These are phyloP conservation scores for Sclerotinia nivalis DNA, from an alignment of 2,329 filamentous ascomycete species.

Conservation along the genomic window DNA sequence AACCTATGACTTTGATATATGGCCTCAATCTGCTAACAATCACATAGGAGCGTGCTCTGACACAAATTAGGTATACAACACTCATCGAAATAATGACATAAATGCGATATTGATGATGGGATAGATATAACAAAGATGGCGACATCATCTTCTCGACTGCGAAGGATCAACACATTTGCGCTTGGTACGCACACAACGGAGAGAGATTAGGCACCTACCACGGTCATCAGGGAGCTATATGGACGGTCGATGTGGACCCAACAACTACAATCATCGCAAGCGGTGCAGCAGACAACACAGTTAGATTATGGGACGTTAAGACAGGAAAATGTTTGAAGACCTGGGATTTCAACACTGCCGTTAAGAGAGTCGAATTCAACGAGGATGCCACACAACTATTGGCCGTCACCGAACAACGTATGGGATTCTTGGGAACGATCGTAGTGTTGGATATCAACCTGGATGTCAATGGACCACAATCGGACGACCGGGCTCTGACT, in stretches of 20 bases:
- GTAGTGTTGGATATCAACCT: slow-evolving; percentile 87
- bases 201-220: slow-evolving; percentile 96
- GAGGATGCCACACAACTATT: slow-evolving; percentile 88
- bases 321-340: slow-evolving; percentile 91
- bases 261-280: slow-evolving; percentile 89
- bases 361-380: slow-evolving; percentile 97
- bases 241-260: slow-evolving; percentile 96
- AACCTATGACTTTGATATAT: slow-evolving; percentile 7
- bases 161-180: slow-evolving; percentile 96
- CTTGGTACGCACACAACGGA: slow-evolving; percentile 96
- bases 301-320: slow-evolving; percentile 95
- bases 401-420: slow-evolving; percentile 97
- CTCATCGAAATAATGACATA: slow-evolving; percentile 22
- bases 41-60: slow-evolving; percentile 79
- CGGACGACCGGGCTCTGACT: slow-evolving; percentile 75
- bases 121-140: slow-evolving; percentile 87
- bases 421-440: slow-evolving; percentile 93
- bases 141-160: slow-evolving; percentile 94
- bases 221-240: slow-evolving; percentile 96
- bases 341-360: slow-evolving; percentile 95
- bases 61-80: slow-evolving; percentile 76
- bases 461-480: slow-evolving; percentile 81
- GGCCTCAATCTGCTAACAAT: slow-evolving; percentile 21
- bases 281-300: slow-evolving; percentile 96
- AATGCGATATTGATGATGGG: slow-evolving; percentile 29